Conservation (phyloP, 352 stramenopile species). For the Pythium oligandrum region DNA sequence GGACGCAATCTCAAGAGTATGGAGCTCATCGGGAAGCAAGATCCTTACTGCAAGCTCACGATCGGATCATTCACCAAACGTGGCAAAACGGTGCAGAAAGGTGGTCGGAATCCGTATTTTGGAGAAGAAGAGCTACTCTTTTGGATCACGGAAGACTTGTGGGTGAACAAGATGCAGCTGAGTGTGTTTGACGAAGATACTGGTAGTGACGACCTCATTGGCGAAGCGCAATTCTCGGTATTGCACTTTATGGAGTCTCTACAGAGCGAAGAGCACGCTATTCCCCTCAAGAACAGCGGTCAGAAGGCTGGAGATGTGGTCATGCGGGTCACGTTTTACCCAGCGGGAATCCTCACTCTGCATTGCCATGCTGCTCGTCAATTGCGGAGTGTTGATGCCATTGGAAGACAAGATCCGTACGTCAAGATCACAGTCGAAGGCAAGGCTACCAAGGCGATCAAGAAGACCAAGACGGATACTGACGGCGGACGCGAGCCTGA, state of each 20-base stretch:
- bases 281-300: slow-evolving; percentile 57
- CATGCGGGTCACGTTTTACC: slow-evolving; percentile 80
- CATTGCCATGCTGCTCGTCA: slow-evolving; percentile 54
- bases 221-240: slow-evolving; percentile 63
- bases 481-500: slow-evolving; percentile 77
- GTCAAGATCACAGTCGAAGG: slow-evolving; percentile 76
- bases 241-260: slow-evolving; percentile 64
- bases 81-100: slow-evolving; percentile 66
- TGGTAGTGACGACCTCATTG: slow-evolving; percentile 87
- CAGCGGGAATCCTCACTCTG: slow-evolving; percentile 60
- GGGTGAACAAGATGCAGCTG: slow-evolving; percentile 75
- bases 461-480: slow-evolving; percentile 84
- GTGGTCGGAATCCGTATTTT: slow-evolving; percentile 89
- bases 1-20: slow-evolving; percentile 88
- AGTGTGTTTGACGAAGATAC: slow-evolving; percentile 87
- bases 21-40: slow-evolving; percentile 87
- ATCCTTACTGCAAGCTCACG: slow-evolving; percentile 87
- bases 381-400: slow-evolving; percentile 68
- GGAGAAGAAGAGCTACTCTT: slow-evolving; percentile 89
- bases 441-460: slow-evolving; percentile 61
- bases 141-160: slow-evolving; percentile 89
- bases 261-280: slow-evolving; percentile 44
- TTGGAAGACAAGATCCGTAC: slow-evolving; percentile 73
- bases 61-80: slow-evolving; percentile 69
- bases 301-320: slow-evolving; percentile 72